Evolutionary conservation across 257 asterid species (phyloP), one percentile per base, ranked within the genome.

Genomic region (Voacanga thouarsii): DNA sequence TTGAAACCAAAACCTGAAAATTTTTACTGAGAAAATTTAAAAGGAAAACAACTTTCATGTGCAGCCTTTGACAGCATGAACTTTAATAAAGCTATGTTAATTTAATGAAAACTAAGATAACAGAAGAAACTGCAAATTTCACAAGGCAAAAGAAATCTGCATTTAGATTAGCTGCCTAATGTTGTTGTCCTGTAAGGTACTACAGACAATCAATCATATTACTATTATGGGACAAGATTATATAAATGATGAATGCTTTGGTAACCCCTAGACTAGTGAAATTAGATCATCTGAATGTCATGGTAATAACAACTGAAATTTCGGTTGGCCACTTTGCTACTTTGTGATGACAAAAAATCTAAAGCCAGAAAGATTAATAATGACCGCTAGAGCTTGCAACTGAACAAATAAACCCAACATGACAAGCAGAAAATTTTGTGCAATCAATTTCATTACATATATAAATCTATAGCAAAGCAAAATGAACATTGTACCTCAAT

Each of bases 401-500:
- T 39, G 51, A 39, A 10, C 24, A 67, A 67, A 7, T 23, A 39
- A 7, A 18, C 9, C 6, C 7, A 28, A 41, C 5, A 67, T 16
- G 10, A 39, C 50, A 18, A 41, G 44, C 9, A 41, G 14, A 39
- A 10, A 2, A 39, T 3, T 41, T 67, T 67, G 14, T 39, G 10
- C 12, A 39, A 6, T 28, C 19, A 24, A 37, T 72, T 23, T 24
- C 23, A 19, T 15, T 10, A 56, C 67, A 37, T 12, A 72, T 1
- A 23, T 55, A 10, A 21, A 14, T 14, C 24, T 41, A 18, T 23
- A 43, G 49, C 12, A 18, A 67, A 55, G 45, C 49, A 43, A 15
- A 55, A 26, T 16, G 6, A 50, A 64, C 45, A 2, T 30, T 67
- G 79, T 71, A 96, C 94, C 91, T 82, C 24, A 85, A 61, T 73